Evolutionary conservation across 2,329 filamentous ascomycete genomes (phyloP).

Genomic region (Sporothrix humicola): DNA sequence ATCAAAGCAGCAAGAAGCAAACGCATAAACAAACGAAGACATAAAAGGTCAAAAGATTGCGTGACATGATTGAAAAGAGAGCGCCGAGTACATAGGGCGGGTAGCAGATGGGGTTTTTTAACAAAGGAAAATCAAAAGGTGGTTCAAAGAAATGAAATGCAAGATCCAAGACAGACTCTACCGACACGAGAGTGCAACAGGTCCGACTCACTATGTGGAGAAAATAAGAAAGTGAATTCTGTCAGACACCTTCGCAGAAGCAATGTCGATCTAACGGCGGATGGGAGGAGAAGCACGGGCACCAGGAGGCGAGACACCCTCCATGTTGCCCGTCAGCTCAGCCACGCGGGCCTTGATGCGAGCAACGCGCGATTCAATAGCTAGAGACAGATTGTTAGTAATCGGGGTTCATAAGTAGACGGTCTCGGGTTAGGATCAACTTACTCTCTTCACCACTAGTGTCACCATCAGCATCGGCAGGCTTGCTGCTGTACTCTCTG

Average conservation of each 20-base stretch:
- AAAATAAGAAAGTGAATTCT: too few relatives aligned
- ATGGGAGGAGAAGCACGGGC: conserved; percentile 45
- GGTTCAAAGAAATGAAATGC: neutral
- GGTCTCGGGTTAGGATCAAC: conserved; percentile 47
- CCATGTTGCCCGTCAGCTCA: conserved; percentile 86
- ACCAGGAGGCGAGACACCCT: conserved; percentile 55
- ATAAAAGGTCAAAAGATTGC: conserved; percentile 3
- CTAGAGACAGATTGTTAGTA: conserved; percentile 54
- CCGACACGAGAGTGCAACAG: neutral
- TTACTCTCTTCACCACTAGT: conserved; percentile 95
- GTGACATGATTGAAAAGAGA: neutral
- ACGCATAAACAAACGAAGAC: neutral
- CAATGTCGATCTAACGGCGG: conserved; percentile 16
- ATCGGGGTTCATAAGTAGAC: neutral
- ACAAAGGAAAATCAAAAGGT: neutral
- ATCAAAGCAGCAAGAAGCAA: neutral
- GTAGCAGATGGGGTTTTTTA: neutral
- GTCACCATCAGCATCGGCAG: conserved; percentile 74
- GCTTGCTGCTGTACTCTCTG: conserved; percentile 61
- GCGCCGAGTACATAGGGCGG: neutral
- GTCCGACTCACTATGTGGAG: neutral
- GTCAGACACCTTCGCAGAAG: neutral
- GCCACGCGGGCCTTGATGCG: conserved; percentile 97
- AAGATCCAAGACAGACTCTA: neutral
- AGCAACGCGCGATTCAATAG: conserved; percentile 94